phyloP scores from a whole-genome alignment of 225 moss, liverwort and hornwort genomes.

The Pleurozium schreberi region DNA sequence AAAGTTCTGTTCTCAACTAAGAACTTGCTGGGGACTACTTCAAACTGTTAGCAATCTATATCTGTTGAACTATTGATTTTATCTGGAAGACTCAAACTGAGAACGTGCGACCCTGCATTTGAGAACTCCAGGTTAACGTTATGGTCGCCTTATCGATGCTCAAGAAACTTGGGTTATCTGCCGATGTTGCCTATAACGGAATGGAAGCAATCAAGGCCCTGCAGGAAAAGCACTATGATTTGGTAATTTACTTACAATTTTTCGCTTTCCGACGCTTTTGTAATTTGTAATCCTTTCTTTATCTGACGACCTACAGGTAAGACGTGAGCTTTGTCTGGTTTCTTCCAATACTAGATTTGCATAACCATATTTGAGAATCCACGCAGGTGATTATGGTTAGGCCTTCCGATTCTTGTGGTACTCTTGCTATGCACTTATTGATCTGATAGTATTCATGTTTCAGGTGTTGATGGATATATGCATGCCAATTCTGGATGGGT shows the following conservation, averaged over 20 bases:
- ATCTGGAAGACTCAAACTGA: neutral
- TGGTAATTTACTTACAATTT: neutral
- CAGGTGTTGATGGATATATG: slow-evolving; percentile 60
- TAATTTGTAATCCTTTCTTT: neutral
- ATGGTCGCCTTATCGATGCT: slow-evolving; percentile 58
- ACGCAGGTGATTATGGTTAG: neutral
- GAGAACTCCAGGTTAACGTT: slow-evolving; percentile 35
- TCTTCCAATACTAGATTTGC: neutral
- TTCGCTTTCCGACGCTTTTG: neutral
- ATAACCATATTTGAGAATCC: neutral
- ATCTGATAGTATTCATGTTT: neutral
- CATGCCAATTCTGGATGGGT: slow-evolving; percentile 58
- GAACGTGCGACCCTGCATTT: neutral
- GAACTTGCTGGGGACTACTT: neutral
- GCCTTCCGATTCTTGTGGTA: neutral
- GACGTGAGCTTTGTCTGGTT: neutral
- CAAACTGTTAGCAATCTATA: neutral
- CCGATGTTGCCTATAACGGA: slow-evolving; percentile 50
- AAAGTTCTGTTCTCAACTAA: neutral
- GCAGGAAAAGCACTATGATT: slow-evolving; percentile 36
- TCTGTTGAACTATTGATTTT: neutral
- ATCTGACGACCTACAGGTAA: neutral
- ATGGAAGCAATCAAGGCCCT: slow-evolving; percentile 46
- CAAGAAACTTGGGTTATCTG: slow-evolving; percentile 44
- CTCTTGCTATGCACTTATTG: neutral